These are phyloP conservation scores for Amanita pallidorosea DNA, from an alignment of 768 basidiomycete species.

Conservation along the genomic window DNA sequence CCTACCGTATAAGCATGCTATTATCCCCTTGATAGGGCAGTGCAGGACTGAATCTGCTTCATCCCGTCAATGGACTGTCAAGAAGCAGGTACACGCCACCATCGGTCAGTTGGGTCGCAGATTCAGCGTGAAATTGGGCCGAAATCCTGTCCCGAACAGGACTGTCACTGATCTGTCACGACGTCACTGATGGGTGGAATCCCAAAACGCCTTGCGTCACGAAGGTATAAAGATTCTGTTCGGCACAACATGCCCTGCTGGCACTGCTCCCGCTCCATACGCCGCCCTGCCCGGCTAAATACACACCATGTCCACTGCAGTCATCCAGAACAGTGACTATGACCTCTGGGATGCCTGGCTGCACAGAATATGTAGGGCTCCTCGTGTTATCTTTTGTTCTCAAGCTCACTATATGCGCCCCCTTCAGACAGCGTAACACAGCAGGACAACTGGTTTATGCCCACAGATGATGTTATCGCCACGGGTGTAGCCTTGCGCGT, in stretches of 20 bases:
- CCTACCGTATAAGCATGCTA: not conserved
- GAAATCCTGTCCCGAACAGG: not conserved
- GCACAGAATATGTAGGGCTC: slow-evolving; percentile 55
- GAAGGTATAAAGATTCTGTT: not conserved
- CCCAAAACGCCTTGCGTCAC: not conserved
- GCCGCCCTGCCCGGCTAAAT: slow-evolving; percentile 3
- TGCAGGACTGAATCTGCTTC: too few relatives aligned
- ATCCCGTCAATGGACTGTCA: too few relatives aligned
- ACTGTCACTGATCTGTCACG: not conserved
- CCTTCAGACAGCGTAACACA: slow-evolving; percentile 41
- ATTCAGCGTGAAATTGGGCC: too few relatives aligned
- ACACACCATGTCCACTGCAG: slow-evolving; percentile 21
- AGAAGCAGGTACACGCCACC: too few relatives aligned
- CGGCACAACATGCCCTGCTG: slow-evolving; percentile 4
- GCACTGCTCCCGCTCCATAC: not conserved
- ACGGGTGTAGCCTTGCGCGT: slow-evolving; percentile 70
- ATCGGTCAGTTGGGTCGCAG: too few relatives aligned
- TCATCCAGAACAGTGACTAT: slow-evolving; percentile 54
- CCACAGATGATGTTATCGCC: slow-evolving; percentile 56
- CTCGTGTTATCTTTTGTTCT: not conserved
- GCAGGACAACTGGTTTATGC: slow-evolving; percentile 77
- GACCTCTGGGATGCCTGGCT: slow-evolving; percentile 72
- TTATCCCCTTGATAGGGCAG: too few relatives aligned
- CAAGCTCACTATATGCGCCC: not conserved
- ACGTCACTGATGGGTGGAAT: not conserved